Evolutionary conservation across 331 rosid genomes (phyloP).

Genomic region (Rhamnella rubrinervis): DNA sequence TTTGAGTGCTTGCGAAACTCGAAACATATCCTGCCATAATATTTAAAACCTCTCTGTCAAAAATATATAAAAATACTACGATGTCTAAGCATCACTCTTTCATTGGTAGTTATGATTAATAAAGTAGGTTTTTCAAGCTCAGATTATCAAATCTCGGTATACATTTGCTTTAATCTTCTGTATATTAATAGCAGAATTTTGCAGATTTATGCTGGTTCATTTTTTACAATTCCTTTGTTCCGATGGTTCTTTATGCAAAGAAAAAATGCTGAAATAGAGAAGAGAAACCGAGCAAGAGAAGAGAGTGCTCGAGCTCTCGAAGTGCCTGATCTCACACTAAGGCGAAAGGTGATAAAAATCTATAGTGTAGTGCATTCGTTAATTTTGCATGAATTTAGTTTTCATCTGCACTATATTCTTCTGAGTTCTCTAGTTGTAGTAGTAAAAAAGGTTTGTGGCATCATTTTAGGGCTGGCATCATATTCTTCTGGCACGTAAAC

Average conservation of each 20-base stretch:
- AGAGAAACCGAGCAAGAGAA: slow-evolving; percentile 76
- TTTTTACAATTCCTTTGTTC: slow-evolving; percentile 93
- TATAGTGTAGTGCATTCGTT: slow-evolving; percentile 11
- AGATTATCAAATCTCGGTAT: slow-evolving; percentile 3
- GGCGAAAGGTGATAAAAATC: slow-evolving; percentile 66
- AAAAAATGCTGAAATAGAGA: slow-evolving; percentile 74
- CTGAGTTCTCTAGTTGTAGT: no score
- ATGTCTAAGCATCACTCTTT: neutral
- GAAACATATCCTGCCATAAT: no score
- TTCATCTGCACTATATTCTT: neutral
- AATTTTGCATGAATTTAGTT: slow-evolving; percentile 8
- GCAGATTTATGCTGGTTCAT: slow-evolving; percentile 99
- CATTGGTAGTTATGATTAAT: slow-evolving; percentile 6
- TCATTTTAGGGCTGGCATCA: no score
- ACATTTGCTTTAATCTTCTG: slow-evolving; percentile 1
- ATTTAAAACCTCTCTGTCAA: no score
- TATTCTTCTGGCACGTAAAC: no score
- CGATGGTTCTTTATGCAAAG: slow-evolving; percentile 70
- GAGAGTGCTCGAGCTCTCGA: slow-evolving; percentile 71
- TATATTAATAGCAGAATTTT: slow-evolving; percentile 23
- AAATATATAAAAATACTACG: no score
- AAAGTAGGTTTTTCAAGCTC: slow-evolving; percentile 11
- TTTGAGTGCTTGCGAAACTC: no score
- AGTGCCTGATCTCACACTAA: slow-evolving; percentile 73
- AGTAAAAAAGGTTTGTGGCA: no score